Evolutionary conservation across 805 yeast species (phyloP), one percentile per base, ranked within the genome.

Genomic region (Candida ficus): DNA sequence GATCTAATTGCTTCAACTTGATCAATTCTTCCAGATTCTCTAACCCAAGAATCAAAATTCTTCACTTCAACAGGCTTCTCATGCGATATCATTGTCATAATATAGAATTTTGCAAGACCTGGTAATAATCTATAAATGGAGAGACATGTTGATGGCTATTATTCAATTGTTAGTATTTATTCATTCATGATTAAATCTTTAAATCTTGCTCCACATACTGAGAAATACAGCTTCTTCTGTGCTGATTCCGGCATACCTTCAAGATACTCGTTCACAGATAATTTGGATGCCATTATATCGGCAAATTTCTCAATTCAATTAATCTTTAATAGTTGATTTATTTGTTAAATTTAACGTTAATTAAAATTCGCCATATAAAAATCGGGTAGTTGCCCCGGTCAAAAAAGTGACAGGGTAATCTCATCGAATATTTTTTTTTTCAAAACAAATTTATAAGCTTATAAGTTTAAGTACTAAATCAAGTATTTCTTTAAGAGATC

Each of bases 41-140:
- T 80, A 37, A 90, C 80, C 89, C 95, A 85, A 38, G 76, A 66
- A 48, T 83, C 91, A 42, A 91, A 59, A 47, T 80, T 86, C 21
- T 76, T 67, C 16, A 80, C 63, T 6, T 82, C 74, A 11, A 84
- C 75, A 1, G 90, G 85, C 37, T 76, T 75, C 40, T 86, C 93
- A 52, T 80, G 77, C 63, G 87, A 93, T 16, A 95, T 67, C 82
- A 90, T 77, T 10, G 90, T 73, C 88, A 88, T 83, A 37, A 91
- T 79, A 54, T 83, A 82, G 61, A 87, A 83, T 58, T 91, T 90
- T 22, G 97, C 95, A 49, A 93, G 63, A 19, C 90, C 80, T 0
- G 99, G 96, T 14, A 93, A 70, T 44, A 93, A 68, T 47, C 99
- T 71, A 60, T 82, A 90, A n/a, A 93, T 81, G 3, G 99, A 95